These are phyloP conservation scores for Puccinia coronata DNA, from an alignment of 1,284 basidiomycete species.

Conservation along the genomic window DNA sequence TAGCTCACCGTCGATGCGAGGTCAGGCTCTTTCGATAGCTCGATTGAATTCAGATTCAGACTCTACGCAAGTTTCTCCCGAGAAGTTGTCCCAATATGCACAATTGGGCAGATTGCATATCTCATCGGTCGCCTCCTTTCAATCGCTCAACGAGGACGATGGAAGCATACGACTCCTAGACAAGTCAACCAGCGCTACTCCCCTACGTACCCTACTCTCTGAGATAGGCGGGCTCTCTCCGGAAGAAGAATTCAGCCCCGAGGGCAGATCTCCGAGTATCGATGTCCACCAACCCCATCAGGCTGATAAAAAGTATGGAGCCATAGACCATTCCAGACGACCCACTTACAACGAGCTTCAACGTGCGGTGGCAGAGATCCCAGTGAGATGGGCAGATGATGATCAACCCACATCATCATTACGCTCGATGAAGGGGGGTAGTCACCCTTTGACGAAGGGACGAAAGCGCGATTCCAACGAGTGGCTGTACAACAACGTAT, in stretches of 20 bases:
- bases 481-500: slow-evolving; percentile 26
- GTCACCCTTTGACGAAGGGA: background rate
- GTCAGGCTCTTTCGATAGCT: slow-evolving; percentile 17
- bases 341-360: slow-evolving; percentile 42
- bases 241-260: slow-evolving; percentile 12
- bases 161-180: slow-evolving; percentile 4
- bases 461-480: slow-evolving; percentile 23
- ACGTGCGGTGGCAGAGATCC: slow-evolving; percentile 36
- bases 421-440: background rate
- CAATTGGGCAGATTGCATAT: background rate
- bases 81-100: background rate
- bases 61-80: background rate
- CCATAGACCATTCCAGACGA: background rate
- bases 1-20: slow-evolving; percentile 43
- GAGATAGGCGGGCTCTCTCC: slow-evolving; percentile 9
- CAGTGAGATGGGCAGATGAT: slow-evolving; percentile 47
- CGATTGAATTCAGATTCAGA: background rate
- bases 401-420: background rate
- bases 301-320: background rate
- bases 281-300: background rate
- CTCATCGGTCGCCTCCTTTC: background rate
- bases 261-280: background rate
- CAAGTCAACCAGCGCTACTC: background rate
- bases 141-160: slow-evolving; percentile 5
- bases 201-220: slow-evolving; percentile 14